A percentile compares a stretch with the other conserved stretches of the same genome.
Conservation (phyloP, 495 filamentous ascomycete genomes). For the Letharia lupina region DNA sequence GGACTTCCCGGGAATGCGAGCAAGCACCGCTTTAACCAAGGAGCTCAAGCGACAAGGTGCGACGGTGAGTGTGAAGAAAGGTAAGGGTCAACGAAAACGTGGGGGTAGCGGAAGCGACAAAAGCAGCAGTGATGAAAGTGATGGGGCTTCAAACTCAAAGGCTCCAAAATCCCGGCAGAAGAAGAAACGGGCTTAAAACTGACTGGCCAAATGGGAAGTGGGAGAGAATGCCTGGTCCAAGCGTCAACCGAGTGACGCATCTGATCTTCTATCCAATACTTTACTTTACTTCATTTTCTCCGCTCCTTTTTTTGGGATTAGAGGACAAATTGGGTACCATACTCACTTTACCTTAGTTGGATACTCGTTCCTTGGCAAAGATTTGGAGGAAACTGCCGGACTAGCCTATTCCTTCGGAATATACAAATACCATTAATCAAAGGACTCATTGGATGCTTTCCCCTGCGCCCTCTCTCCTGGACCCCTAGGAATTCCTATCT, state of each 20-base stretch:
- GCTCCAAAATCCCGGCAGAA: constrained; percentile 10
- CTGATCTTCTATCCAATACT: not conserved
- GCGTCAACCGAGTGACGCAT: not conserved
- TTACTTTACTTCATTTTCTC: not conserved
- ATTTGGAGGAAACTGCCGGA: not conserved
- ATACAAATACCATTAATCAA: not conserved
- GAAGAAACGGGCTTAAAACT: constrained; percentile 12
- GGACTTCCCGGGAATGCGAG: constrained; percentile 90
- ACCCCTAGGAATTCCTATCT: not conserved
- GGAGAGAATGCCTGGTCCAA: not conserved
- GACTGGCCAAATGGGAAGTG: too few relatives aligned
- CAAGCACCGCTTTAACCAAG: constrained; percentile 25
- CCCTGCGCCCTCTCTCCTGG: not conserved
- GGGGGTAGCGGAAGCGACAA: constrained; percentile 18
- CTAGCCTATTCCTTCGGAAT: not conserved
- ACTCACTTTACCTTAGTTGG: not conserved
- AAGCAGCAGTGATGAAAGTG: constrained; percentile 18
- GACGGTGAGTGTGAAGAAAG: constrained; percentile 26
- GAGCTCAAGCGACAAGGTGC: constrained; percentile 27
- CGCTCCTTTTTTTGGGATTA: not conserved
- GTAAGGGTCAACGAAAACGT: constrained; percentile 20
- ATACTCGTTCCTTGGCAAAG: not conserved
- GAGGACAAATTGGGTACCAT: not conserved
- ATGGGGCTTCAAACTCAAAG: constrained; percentile 4
- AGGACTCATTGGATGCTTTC: not conserved